Percentiles rank a stretch among this genome's conserved stretches.
Conservation (phyloP, 139 green algal genomes). For the Chlorella sorokiniana region DNA sequence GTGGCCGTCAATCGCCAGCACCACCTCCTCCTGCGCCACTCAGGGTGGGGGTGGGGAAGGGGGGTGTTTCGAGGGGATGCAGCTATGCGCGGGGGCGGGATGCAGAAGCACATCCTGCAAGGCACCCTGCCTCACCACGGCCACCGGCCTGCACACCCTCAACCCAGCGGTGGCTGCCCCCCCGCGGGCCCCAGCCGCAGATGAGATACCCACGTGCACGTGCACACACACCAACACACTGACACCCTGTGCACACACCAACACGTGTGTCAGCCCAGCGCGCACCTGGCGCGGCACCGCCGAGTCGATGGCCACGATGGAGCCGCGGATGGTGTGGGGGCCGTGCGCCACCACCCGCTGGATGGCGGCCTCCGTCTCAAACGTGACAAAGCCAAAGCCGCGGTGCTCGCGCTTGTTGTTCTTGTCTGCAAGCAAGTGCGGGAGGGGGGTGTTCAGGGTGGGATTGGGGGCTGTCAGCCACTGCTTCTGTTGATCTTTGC, state of each 20-base stretch:
- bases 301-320: constrained; percentile 51
- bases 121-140: too few species aligned
- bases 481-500: too few species aligned
- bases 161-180: too few species aligned
- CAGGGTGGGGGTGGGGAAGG: too few species aligned
- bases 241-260: background rate
- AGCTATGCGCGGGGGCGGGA: too few species aligned
- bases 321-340: constrained; percentile 53
- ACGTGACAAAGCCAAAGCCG: constrained; percentile 93
- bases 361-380: constrained; percentile 87
- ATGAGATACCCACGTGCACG: background rate
- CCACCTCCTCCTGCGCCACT: constrained; percentile 25
- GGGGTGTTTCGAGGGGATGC: too few species aligned
- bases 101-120: too few species aligned
- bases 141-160: too few species aligned
- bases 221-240: background rate
- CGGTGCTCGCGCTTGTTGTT: constrained; percentile 73
- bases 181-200: too few species aligned
- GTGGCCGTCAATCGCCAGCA: constrained; percentile 21
- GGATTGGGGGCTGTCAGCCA: background rate
- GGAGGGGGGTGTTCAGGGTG: background rate
- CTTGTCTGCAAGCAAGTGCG: constrained; percentile 35
- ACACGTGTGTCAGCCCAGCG: background rate
- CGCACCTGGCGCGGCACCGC: constrained; percentile 35
- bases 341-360: constrained; percentile 54